Percentiles rank a stretch among this genome's conserved stretches.
phyloP scores from a whole-genome alignment of 306 rosid genomes.

The Pyrus pyrifolia region DNA sequence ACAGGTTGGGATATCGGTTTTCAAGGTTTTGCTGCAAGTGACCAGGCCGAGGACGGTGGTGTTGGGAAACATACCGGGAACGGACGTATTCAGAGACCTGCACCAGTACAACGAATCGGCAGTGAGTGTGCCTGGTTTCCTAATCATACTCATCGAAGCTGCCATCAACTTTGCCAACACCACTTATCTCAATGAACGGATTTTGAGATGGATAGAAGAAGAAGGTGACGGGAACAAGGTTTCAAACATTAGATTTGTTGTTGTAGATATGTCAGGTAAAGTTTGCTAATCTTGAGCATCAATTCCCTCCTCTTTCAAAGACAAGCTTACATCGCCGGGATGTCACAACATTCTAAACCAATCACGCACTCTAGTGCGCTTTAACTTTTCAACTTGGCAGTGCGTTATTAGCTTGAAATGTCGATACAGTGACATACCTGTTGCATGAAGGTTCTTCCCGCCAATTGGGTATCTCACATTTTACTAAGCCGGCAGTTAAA shows the following conservation, averaged over 20 bases:
- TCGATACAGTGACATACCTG: background rate
- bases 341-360: background rate
- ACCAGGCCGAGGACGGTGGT: conserved; percentile 82
- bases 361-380: background rate
- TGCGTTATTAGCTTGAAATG: background rate
- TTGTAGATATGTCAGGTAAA: conserved; percentile 81
- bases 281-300: background rate
- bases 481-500: background rate
- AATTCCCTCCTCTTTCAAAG: background rate
- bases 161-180: conserved; percentile 87
- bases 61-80: conserved; percentile 78
- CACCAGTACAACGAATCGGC: conserved; percentile 74
- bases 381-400: background rate
- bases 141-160: conserved; percentile 84
- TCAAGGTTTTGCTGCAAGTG: conserved; percentile 72
- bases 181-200: conserved; percentile 85
- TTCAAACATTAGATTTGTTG: conserved; percentile 37
- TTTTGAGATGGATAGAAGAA: conserved; percentile 83
- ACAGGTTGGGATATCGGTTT: conserved; percentile 76
- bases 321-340: background rate
- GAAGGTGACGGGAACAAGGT: conserved; percentile 37
- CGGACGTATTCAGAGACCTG: conserved; percentile 66
- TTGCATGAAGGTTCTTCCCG: background rate
- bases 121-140: conserved; percentile 58
- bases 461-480: background rate